Base-by-base conservation (phyloP, 2,329 filamentous ascomycete species). In the Diaporthe caulivora region DNA sequence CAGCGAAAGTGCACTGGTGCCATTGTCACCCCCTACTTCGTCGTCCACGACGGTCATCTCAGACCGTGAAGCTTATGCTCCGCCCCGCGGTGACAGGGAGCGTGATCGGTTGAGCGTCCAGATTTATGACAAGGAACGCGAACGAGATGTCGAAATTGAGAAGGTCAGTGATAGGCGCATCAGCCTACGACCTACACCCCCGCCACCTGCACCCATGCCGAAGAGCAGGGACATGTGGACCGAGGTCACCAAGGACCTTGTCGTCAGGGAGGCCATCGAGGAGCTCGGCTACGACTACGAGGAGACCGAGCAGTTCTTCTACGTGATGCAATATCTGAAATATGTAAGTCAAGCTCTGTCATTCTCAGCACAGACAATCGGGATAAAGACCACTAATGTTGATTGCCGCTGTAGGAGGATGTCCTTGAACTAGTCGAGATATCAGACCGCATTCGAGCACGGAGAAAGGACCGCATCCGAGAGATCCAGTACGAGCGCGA, bases 201-300 rank as follows among this genome's bases (percentile, higher is more conserved):
- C 78, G 70, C 79, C 83, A 21, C 78, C 78, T 31, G 80, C 81
- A 9, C 73, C 73, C 3, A 44, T 64, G 51, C 74, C 74, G 26
- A 87, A 87, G 68, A 84, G 88, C 42, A 88, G 89, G 72, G 91
- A 93, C 74, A 94, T 97, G 86, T 98, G 96, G 96, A 99, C 97
- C 0, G 97, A 98, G 83, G 95, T 99, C 78, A 97, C 96, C 58
- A 98, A 97, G 84, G 95, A 98, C 77, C 84, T 98, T 47, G 94
- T 98, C 21, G 88, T 92, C 73, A 91, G 93, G 69, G 95, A 98
- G 81, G 97, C 97, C 24, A 94, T 98, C 76, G 92, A 97, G 77
- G 88, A 93, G 78, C 85, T 92, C 80, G 94, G 94, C 3, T 98
- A 98, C 82, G 92, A 94, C 74, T 98, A 92, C 80, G 95, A 98